phyloP scores from a whole-genome alignment of 2,329 filamentous ascomycete species.

The Colletotrichum acutatum region DNA sequence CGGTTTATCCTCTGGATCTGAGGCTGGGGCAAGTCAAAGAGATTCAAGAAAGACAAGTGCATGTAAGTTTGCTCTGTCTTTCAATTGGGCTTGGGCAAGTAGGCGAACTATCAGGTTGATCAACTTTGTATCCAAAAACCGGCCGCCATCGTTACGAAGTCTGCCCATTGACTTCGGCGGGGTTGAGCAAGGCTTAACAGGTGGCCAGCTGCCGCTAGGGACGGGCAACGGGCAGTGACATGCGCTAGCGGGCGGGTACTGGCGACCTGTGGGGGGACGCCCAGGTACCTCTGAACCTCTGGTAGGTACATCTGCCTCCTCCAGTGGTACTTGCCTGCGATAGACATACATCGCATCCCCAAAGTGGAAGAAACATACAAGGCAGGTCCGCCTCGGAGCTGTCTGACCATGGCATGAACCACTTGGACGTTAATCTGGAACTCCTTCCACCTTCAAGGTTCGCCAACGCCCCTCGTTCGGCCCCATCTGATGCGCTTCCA shows the following conservation, averaged over 20 bases:
- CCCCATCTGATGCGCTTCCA: conserved; percentile 4
- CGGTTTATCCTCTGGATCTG: background rate
- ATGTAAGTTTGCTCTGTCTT: no score
- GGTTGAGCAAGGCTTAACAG: background rate
- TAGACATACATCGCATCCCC: background rate
- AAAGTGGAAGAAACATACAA: background rate
- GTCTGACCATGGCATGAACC: conserved; percentile 24
- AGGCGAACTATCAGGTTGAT: no score
- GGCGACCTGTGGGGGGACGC: background rate
- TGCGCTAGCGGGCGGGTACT: background rate
- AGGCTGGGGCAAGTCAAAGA: background rate
- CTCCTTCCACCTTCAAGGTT: conserved; percentile 5
- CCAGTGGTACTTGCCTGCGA: background rate
- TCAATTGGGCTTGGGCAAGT: no score
- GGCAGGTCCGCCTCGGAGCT: background rate
- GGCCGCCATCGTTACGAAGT: background rate
- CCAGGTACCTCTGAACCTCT: no score
- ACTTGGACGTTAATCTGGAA: conserved; percentile 16
- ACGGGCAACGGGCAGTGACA: background rate
- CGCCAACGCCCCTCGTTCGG: background rate
- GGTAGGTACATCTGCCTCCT: conserved; percentile 7
- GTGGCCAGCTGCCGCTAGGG: background rate
- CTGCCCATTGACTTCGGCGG: background rate
- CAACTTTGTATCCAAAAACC: no score
- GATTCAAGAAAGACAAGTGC: no score